Percentiles rank a stretch among this genome's conserved stretches.
Evolutionary conservation across 1,139 yeast genomes (phyloP).

Genomic region (Eremothecium sinecaudum): DNA sequence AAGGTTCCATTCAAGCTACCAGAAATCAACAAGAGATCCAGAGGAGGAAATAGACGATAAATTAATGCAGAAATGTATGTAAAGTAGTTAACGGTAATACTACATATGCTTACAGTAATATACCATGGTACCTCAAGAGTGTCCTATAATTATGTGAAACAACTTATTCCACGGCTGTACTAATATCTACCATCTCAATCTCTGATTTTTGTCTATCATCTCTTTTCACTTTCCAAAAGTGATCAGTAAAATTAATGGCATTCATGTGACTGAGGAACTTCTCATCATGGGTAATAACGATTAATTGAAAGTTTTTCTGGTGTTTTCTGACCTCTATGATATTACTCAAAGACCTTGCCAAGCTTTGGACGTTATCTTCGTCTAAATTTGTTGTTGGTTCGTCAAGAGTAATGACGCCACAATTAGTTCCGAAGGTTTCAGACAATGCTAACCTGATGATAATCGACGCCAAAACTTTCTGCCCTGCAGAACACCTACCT

Average conservation of each 20-base stretch:
- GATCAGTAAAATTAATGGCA: constrained; percentile 81
- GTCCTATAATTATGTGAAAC: not conserved
- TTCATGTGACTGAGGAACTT: constrained; percentile 76
- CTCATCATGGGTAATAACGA: constrained; percentile 94
- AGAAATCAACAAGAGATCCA: constrained; percentile 63
- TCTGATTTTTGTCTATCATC: constrained; percentile 74
- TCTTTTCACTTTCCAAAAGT: constrained; percentile 71
- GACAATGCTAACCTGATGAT: constrained; percentile 86
- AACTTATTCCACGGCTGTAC: constrained; percentile 29
- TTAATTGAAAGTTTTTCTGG: constrained; percentile 85
- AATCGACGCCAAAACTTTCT: constrained; percentile 86
- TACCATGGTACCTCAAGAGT: no score
- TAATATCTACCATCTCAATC: constrained; percentile 46
- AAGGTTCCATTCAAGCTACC: constrained; percentile 89
- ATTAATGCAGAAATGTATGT: no score
- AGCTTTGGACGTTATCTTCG: constrained; percentile 75
- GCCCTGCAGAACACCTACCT: constrained; percentile 98
- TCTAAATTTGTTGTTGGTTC: constrained; percentile 98
- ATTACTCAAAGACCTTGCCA: constrained; percentile 69
- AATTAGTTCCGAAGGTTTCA: constrained; percentile 89
- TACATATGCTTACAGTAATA: no score
- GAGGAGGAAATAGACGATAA: constrained; percentile 34
- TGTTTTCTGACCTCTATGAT: constrained; percentile 66
- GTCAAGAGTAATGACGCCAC: constrained; percentile 92
- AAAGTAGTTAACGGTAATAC: no score